Conservation (phyloP, 2,329 filamentous ascomycete genomes). For the Periconia digitata region DNA sequence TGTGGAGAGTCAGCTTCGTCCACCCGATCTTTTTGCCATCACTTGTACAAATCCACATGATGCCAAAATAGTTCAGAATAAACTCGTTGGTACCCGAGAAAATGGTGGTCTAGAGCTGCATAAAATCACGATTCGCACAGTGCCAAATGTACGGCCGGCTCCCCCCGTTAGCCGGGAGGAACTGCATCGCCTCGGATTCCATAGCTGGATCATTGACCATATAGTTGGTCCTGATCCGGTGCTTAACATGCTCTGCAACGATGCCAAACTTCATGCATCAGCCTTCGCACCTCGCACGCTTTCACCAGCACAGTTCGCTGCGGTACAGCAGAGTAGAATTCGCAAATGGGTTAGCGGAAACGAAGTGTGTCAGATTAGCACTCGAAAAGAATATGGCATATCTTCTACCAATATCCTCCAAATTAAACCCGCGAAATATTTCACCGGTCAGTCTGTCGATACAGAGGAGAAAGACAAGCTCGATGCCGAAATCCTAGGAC, state of each 20-base stretch:
- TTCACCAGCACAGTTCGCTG: constrained; percentile 66
- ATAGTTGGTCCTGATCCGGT: constrained; percentile 80
- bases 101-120: constrained; percentile 59
- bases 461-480: constrained; percentile 63
- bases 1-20: constrained; percentile 59
- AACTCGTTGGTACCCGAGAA: constrained; percentile 56
- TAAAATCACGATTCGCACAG: constrained; percentile 70
- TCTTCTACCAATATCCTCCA: constrained; percentile 68
- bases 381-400: constrained; percentile 79
- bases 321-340: constrained; percentile 62
- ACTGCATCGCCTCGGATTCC: constrained; percentile 64
- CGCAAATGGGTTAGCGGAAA: constrained; percentile 69
- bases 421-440: constrained; percentile 65
- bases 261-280: constrained; percentile 67
- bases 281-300: constrained; percentile 67
- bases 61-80: constrained; percentile 69
- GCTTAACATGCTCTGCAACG: constrained; percentile 82
- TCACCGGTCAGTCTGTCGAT: constrained; percentile 79
- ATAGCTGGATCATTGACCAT: constrained; percentile 78
- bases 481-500: constrained; percentile 51
- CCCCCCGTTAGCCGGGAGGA: constrained; percentile 59
- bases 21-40: constrained; percentile 61
- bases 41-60: constrained; percentile 77
- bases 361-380: constrained; percentile 58
- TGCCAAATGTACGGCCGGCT: constrained; percentile 58